Percentiles rank a stretch among this genome's conserved stretches.
Evolutionary conservation across 2,329 filamentous ascomycete species (phyloP).

Genomic region (Bipolaris oryzae): DNA sequence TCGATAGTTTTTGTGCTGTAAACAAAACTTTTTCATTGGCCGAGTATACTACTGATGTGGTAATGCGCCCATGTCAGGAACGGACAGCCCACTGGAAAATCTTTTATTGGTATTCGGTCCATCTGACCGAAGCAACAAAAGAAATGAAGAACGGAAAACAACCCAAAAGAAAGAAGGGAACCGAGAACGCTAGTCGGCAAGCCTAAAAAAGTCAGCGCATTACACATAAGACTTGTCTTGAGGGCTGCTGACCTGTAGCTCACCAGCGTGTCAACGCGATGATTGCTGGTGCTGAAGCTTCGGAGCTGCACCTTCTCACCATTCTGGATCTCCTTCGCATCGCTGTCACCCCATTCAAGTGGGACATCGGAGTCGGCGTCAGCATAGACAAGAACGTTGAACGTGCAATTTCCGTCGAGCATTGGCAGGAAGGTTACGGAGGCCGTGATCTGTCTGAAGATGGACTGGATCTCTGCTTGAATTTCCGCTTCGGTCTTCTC

Average conservation of each 20-base stretch:
- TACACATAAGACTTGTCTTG: neutral
- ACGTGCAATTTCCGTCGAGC: conserved; percentile 92
- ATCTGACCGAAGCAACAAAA: neutral
- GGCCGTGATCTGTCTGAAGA: conserved; percentile 97
- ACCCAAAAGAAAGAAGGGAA: neutral
- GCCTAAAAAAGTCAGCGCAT: conserved; percentile 24
- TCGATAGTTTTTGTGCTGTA: neutral
- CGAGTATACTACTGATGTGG: neutral
- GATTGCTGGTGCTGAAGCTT: conserved; percentile 94
- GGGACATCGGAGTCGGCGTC: conserved; percentile 96
- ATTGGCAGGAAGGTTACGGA: conserved; percentile 97
- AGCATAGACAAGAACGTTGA: conserved; percentile 97
- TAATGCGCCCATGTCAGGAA: neutral
- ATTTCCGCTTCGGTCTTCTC: conserved; percentile 95
- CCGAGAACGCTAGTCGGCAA: conserved; percentile 27
- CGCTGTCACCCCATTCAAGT: conserved; percentile 97
- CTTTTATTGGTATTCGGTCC: neutral
- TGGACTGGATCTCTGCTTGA: conserved; percentile 91
- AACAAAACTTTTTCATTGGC: neutral
- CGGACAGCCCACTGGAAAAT: neutral
- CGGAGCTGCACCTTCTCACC: conserved; percentile 94
- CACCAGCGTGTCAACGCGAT: conserved; percentile 92
- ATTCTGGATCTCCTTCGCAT: conserved; percentile 94
- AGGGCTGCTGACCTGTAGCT: conserved; percentile 70
- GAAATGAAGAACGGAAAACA: neutral